Evolutionary conservation across 495 filamentous ascomycete genomes (phyloP).

Genomic region (Parathielavia appendiculata): DNA sequence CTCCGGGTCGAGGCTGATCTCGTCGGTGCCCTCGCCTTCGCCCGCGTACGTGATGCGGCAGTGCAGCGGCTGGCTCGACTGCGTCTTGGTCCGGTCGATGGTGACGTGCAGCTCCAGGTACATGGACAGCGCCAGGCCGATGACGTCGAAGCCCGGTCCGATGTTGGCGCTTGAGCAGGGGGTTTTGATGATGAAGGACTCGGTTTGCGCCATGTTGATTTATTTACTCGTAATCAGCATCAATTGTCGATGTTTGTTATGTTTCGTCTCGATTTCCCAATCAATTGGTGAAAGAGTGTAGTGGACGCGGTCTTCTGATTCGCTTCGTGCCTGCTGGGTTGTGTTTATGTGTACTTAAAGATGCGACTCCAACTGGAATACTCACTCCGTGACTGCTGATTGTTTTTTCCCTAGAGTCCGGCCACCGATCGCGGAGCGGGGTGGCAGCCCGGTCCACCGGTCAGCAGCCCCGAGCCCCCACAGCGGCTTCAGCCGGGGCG

Average conservation of each 20-base stretch:
- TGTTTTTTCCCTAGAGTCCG: constrained; percentile 12
- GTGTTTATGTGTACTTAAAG: neutral
- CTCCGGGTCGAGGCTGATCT: constrained; percentile 71
- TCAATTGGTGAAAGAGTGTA: neutral
- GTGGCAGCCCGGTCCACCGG: neutral
- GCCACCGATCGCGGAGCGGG: constrained; percentile 20
- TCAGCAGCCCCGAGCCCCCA: constrained; percentile 13
- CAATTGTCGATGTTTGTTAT: neutral
- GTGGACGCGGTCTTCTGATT: neutral
- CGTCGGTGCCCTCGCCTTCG: constrained; percentile 62
- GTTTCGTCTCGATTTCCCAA: neutral
- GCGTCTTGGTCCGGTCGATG: constrained; percentile 49
- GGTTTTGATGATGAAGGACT: constrained; percentile 57
- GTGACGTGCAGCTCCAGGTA: constrained; percentile 80
- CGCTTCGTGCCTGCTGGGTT: neutral
- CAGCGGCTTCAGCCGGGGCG: constrained; percentile 8
- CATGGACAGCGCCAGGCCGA: constrained; percentile 86
- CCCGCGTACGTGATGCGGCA: constrained; percentile 88
- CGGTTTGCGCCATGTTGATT: constrained; percentile 25
- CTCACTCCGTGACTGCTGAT: neutral
- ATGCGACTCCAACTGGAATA: neutral
- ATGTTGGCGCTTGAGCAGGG: constrained; percentile 96
- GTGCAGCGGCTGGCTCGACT: constrained; percentile 64
- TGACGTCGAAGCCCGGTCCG: constrained; percentile 93
- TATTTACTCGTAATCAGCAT: neutral